phyloP scores from a whole-genome alignment of 2,329 filamentous ascomycete species.

The Alternaria tenuissima region DNA sequence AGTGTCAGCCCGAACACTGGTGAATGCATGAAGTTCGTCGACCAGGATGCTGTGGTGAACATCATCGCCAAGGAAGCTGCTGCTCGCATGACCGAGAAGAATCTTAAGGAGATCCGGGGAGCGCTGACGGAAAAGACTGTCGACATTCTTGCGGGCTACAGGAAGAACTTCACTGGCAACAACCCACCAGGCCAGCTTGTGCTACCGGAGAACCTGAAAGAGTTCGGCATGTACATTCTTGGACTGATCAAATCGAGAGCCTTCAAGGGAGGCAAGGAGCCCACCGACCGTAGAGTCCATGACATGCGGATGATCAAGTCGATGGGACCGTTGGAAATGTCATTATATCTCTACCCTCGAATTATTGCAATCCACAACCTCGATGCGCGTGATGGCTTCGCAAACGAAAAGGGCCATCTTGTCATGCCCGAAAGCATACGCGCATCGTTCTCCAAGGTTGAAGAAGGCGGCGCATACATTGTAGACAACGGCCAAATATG shows the following conservation, averaged over 20 bases:
- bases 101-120: constrained; percentile 84
- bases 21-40: constrained; percentile 88
- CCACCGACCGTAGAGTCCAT: constrained; percentile 87
- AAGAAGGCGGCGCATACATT: constrained; percentile 92
- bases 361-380: constrained; percentile 94
- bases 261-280: constrained; percentile 90
- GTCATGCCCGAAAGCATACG: constrained; percentile 82
- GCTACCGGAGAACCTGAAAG: constrained; percentile 93
- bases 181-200: constrained; percentile 93
- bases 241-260: constrained; percentile 88
- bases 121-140: constrained; percentile 89
- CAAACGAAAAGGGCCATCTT: constrained; percentile 89
- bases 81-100: constrained; percentile 78
- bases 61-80: constrained; percentile 94
- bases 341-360: constrained; percentile 91
- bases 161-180: constrained; percentile 87
- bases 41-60: constrained; percentile 90
- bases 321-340: constrained; percentile 86
- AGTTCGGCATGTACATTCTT: constrained; percentile 96
- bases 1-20: constrained; percentile 86
- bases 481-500: constrained; percentile 95
- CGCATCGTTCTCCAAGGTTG: constrained; percentile 84
- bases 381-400: constrained; percentile 85
- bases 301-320: constrained; percentile 89
- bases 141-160: constrained; percentile 88